A percentile compares a stretch with the other conserved stretches of the same genome.
Conservation (phyloP, 768 basidiomycete genomes). For the Pholiota molesta region DNA sequence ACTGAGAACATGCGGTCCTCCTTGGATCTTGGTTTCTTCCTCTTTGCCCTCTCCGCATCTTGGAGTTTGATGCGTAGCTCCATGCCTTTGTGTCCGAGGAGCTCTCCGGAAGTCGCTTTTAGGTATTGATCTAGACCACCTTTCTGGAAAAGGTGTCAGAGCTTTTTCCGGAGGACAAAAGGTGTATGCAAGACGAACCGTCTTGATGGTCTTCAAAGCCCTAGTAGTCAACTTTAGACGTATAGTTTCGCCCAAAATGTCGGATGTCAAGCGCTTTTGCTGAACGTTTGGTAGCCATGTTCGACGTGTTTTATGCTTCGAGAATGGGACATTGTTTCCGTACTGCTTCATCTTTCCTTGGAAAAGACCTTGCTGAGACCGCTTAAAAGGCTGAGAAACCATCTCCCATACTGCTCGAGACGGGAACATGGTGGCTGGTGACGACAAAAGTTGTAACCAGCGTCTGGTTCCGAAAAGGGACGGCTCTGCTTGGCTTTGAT, state of each 20-base stretch:
- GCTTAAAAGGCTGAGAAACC: conserved; percentile 76
- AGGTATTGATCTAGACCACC: conserved; percentile 78
- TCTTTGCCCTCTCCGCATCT: conserved; percentile 12
- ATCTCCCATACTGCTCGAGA: conserved; percentile 33
- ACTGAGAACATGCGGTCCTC: neutral
- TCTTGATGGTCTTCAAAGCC: conserved; percentile 82
- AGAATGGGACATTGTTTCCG: conserved; percentile 91
- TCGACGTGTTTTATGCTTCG: conserved; percentile 84
- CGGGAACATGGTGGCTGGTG: conserved; percentile 28
- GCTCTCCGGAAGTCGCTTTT: conserved; percentile 35
- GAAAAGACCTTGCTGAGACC: conserved; percentile 78
- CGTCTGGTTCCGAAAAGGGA: neutral
- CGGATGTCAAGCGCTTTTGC: conserved; percentile 71
- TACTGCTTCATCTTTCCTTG: conserved; percentile 79
- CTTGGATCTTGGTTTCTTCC: neutral
- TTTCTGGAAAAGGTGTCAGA: conserved; percentile 39
- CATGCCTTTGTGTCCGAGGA: conserved; percentile 50
- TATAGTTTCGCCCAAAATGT: conserved; percentile 58
- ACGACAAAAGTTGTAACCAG: neutral
- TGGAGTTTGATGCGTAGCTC: conserved; percentile 44
- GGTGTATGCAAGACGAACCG: conserved; percentile 49
- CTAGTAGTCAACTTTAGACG: conserved; percentile 74
- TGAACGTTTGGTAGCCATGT: conserved; percentile 91
- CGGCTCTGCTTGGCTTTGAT: conserved; percentile 8
- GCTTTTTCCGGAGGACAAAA: neutral